phyloP scores from a whole-genome alignment of 441 rosid genomes.

The Raphanus hybrid region DNA sequence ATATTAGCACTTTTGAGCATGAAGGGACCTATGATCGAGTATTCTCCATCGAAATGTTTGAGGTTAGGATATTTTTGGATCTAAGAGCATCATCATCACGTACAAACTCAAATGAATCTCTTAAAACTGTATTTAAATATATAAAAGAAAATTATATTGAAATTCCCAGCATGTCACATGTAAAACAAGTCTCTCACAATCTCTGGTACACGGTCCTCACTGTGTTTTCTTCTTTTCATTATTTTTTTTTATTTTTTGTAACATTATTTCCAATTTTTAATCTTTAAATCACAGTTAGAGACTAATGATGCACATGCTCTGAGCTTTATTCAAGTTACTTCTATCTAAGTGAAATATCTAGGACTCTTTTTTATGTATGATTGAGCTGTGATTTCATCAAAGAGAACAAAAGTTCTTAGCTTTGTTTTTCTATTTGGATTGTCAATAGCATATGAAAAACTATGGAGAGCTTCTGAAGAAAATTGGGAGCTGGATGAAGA shows the following conservation, averaged over 20 bases:
- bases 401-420: not conserved
- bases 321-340: not conserved
- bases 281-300: not conserved
- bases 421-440: constrained; percentile 8
- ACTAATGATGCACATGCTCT: not conserved
- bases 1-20: constrained; percentile 80
- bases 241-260: not conserved
- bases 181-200: not conserved
- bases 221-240: not conserved
- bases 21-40: constrained; percentile 72
- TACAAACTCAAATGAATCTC: not conserved
- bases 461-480: constrained; percentile 72
- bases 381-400: not conserved
- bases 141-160: not conserved
- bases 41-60: constrained; percentile 89
- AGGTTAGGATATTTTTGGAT: constrained; percentile 50
- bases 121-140: not conserved
- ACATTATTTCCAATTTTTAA: not conserved
- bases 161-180: not conserved
- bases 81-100: not conserved
- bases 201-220: not conserved
- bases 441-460: constrained; percentile 78
- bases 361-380: not conserved
- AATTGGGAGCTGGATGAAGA: constrained; percentile 84
- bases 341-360: not conserved